These are phyloP conservation scores for Clathrospora elynae DNA, from an alignment of 2,329 filamentous ascomycete species.

Conservation along the genomic window DNA sequence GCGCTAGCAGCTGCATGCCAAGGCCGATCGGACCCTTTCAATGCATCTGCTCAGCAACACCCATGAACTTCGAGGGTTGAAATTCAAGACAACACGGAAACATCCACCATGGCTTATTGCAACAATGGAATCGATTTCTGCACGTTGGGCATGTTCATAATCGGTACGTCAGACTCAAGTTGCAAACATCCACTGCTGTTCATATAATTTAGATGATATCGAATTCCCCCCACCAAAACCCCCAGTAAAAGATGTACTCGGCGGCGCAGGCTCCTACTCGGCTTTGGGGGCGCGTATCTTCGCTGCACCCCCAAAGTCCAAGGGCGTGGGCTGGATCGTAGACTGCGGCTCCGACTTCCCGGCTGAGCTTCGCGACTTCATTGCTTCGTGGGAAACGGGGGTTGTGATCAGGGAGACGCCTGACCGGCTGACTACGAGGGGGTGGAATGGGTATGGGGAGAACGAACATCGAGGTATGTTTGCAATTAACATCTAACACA, in stretches of 20 bases:
- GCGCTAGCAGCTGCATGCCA: conserved; percentile 24
- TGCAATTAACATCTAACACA: background rate
- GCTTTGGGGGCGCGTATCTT: conserved; percentile 88
- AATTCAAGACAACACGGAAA: background rate
- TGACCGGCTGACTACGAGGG: conserved; percentile 78
- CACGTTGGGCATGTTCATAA: conserved; percentile 68
- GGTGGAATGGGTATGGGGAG: conserved; percentile 87
- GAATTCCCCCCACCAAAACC: conserved; percentile 75
- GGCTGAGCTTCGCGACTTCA: conserved; percentile 62
- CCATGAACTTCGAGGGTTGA: background rate
- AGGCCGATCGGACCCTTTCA: conserved; percentile 5
- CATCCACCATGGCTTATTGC: conserved; percentile 18
- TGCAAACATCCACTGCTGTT: conserved; percentile 3
- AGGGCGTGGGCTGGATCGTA: conserved; percentile 83
- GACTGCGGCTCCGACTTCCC: conserved; percentile 92
- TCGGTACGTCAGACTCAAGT: conserved; percentile 52
- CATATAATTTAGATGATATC: conserved; percentile 74
- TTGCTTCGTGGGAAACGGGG: conserved; percentile 77
- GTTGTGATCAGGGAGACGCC: conserved; percentile 70
- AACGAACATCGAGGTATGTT: conserved; percentile 64
- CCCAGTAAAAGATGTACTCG: conserved; percentile 75
- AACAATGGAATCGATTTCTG: conserved; percentile 57
- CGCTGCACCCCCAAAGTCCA: conserved; percentile 69
- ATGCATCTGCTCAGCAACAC: conserved; percentile 11
- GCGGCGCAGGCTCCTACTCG: conserved; percentile 85